Percentiles rank a stretch among this genome's conserved stretches.
phyloP scores from a whole-genome alignment of 345 rosid species.

The Salix caprea region DNA sequence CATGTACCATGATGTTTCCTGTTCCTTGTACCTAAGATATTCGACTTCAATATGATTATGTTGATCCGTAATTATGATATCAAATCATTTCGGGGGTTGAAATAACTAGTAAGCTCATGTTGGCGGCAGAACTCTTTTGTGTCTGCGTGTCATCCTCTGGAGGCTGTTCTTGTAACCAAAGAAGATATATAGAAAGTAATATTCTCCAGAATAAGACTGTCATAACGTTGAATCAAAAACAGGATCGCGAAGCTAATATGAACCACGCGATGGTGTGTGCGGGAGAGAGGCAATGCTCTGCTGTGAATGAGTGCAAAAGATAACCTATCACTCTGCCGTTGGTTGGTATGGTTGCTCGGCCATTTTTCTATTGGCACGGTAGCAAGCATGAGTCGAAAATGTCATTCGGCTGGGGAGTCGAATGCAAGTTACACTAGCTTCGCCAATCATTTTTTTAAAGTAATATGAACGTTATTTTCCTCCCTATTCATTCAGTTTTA shows the following conservation, averaged over 20 bases:
- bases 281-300: neutral
- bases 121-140: neutral
- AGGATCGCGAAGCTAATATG: neutral
- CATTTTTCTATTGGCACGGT: neutral
- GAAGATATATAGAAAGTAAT: neutral
- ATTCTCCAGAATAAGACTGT: neutral
- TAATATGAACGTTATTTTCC: neutral
- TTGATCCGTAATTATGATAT: neutral
- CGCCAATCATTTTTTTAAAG: neutral
- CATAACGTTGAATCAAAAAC: neutral
- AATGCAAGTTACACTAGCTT: neutral
- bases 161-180: neutral
- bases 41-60: conserved; percentile 8
- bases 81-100: neutral
- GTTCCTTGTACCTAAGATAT: conserved; percentile 16
- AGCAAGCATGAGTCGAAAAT: neutral
- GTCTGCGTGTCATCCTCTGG: neutral
- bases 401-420: neutral
- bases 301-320: neutral
- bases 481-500: neutral
- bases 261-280: neutral
- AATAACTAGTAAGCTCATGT: neutral
- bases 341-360: neutral
- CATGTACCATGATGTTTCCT: conserved; percentile 19
- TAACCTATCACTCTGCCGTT: neutral